Evolutionary conservation across 2,329 filamentous ascomycete genomes (phyloP), one percentile per base, ranked within the genome.

Genomic region (Arthrobotrys iridis): DNA sequence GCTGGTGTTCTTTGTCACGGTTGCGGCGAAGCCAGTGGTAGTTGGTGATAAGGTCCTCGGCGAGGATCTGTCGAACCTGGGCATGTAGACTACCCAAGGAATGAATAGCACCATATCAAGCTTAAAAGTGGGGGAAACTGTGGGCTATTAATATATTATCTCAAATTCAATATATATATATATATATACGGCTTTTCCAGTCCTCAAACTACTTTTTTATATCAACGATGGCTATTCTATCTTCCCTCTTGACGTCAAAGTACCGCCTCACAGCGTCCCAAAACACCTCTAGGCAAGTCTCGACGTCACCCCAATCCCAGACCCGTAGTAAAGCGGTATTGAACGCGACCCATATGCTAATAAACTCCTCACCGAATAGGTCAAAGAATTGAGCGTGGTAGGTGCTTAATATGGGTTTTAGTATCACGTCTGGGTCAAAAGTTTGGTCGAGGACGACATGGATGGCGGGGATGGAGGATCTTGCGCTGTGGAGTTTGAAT

Each of bases 1-100:
- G 3, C n/a, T 74, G 55, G 70, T 62, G 33, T 74, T 74, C 33
- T 74, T 74, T 74, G 70, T 74, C 24, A 62, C 70, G 3, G 2
- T 74, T 46, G 62, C 60, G 13, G 60, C 70, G 55, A 60, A 67
- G 62, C 52, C 70, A n/a, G 70, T 74, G 5, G 45, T 13, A n/a
- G 55, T 67, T 40, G 70, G 62, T 2, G 70, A 63, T 4, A 13
- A 67, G 52, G 43, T 74, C 6, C 46, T 74, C 8, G 70, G 70
- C 0, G 70, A 66, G 35, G 60, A 74, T 60, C 35, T 74, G 18
- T 55, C 18, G 28, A 57, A 45, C 15, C 24, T 74, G 35, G 70
- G 68, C n/a, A 59, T 73, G 50, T 65, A 73, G 40, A 13, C 11
- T n/a, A 40, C 15, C 5, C 13, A 13, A 40, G 11, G 7, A 15